Percentiles rank a stretch among this genome's conserved stretches.
Conservation (phyloP, 1,284 basidiomycete species). For the Malassezia nana region DNA sequence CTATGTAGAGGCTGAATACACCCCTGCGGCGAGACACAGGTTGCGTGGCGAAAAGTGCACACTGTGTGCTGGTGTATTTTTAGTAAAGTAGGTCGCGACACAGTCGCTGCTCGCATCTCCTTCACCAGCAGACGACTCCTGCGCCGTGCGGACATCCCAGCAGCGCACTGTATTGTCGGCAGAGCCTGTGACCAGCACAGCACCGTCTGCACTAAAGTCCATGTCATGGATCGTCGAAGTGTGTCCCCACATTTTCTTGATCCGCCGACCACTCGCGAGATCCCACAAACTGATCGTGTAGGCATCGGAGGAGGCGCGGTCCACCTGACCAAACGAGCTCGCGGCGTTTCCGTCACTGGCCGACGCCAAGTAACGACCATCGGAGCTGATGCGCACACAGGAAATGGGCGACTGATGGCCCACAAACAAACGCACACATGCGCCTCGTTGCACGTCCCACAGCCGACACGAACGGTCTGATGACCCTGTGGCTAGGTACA, state of each 20-base stretch:
- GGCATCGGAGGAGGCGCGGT: constrained; percentile 56
- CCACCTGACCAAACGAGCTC: constrained; percentile 21
- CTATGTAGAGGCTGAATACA: constrained; percentile 26
- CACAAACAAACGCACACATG: constrained; percentile 85
- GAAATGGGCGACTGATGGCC: constrained; percentile 89
- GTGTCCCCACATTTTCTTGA: constrained; percentile 97
- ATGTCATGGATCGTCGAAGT: constrained; percentile 77
- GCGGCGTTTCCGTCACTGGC: constrained; percentile 51
- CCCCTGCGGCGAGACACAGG: constrained; percentile 76
- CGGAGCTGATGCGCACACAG: constrained; percentile 77
- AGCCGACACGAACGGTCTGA: constrained; percentile 88
- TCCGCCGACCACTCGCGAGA: constrained; percentile 74
- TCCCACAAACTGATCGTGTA: constrained; percentile 92
- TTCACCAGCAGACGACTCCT: constrained; percentile 43
- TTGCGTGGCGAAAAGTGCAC: constrained; percentile 91
- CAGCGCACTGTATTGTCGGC: constrained; percentile 90
- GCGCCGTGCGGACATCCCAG: constrained; percentile 83
- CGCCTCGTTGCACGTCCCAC: constrained; percentile 96
- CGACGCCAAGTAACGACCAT: constrained; percentile 84
- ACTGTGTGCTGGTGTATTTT: constrained; percentile 81
- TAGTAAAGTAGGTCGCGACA: constrained; percentile 81
- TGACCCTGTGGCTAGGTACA: constrained; percentile 94
- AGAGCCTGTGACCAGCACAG: constrained; percentile 73
- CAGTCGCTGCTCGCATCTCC: constrained; percentile 57
- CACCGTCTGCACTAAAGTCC: constrained; percentile 81